Evolutionary conservation across 2,329 filamentous ascomycete species (phyloP).

Genomic region (Metarhizium sp.): DNA sequence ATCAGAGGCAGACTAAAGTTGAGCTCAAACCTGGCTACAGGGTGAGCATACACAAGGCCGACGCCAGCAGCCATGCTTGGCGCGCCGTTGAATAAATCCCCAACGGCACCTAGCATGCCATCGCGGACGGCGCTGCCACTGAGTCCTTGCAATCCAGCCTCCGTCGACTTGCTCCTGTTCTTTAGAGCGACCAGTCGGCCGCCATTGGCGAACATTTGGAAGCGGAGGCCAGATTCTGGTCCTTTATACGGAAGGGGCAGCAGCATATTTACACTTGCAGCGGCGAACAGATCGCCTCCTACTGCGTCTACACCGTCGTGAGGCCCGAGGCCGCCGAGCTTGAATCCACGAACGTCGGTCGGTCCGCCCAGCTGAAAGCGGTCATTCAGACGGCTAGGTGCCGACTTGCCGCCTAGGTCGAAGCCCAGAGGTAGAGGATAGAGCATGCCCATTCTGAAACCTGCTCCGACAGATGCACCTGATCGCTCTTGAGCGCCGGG

Average conservation of each 20-base stretch:
- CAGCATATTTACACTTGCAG: conserved; percentile 77
- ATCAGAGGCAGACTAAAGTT: conserved; percentile 90
- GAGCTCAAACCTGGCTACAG: conserved; percentile 85
- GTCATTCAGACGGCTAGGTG: conserved; percentile 78
- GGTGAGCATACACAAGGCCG: conserved; percentile 90
- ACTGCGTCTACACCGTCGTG: conserved; percentile 78
- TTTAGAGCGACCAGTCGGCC: conserved; percentile 74
- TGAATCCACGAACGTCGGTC: conserved; percentile 90
- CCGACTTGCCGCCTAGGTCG: conserved; percentile 38
- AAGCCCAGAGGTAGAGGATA: conserved; percentile 68
- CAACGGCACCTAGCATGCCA: conserved; percentile 52
- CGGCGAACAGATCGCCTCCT: conserved; percentile 86
- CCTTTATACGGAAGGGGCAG: conserved; percentile 76
- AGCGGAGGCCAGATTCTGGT: conserved; percentile 70
- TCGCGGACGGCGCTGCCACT: conserved; percentile 36
- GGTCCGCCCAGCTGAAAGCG: conserved; percentile 92
- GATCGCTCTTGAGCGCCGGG: conserved; percentile 60
- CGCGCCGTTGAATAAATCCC: conserved; percentile 61
- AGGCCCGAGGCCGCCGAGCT: conserved; percentile 79
- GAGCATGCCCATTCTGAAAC: conserved; percentile 71
- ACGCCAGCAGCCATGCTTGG: conserved; percentile 82
- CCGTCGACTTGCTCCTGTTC: conserved; percentile 40
- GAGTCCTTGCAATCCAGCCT: conserved; percentile 24
- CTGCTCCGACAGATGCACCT: conserved; percentile 74
- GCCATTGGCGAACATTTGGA: conserved; percentile 88